A percentile compares a stretch with the other conserved stretches of the same genome.
phyloP scores from a whole-genome alignment of 306 rosid species.

The Oemleria cerasiformis region DNA sequence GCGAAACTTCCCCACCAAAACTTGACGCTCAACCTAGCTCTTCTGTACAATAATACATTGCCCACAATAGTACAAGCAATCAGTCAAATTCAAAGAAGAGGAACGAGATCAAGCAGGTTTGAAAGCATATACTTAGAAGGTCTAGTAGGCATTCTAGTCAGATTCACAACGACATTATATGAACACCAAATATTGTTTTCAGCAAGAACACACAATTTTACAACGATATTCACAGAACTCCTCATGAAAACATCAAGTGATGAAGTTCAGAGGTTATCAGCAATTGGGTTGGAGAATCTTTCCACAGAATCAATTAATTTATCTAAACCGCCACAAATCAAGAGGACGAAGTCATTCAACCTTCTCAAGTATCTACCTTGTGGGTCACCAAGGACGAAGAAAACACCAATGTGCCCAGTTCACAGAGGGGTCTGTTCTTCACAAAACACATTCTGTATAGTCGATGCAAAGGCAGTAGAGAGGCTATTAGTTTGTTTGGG shows the following conservation, averaged over 20 bases:
- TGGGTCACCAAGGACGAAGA: constrained; percentile 28
- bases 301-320: constrained; percentile 39
- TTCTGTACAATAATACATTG: constrained; percentile 30
- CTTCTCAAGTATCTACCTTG: constrained; percentile 27
- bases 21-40: constrained; percentile 35
- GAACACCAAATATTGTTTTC: constrained; percentile 36
- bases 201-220: constrained; percentile 40
- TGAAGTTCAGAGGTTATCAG: constrained; percentile 49
- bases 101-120: constrained; percentile 32
- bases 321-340: constrained; percentile 31
- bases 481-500: constrained; percentile 35
- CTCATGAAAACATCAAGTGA: constrained; percentile 34
- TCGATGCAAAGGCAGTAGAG: constrained; percentile 40
- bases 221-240: constrained; percentile 37
- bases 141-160: constrained; percentile 39
- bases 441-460: constrained; percentile 40
- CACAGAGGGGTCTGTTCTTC: constrained; percentile 49
- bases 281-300: constrained; percentile 47
- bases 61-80: constrained; percentile 37
- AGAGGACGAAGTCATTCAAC: constrained; percentile 22
- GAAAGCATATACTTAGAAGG: constrained; percentile 31
- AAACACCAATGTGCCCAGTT: constrained; percentile 33
- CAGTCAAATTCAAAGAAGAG: constrained; percentile 28
- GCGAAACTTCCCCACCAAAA: constrained; percentile 43
- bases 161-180: constrained; percentile 41